These are phyloP conservation scores for Nannizziopsis barbatae DNA, from an alignment of 2,329 filamentous ascomycete species.

Conservation along the genomic window DNA sequence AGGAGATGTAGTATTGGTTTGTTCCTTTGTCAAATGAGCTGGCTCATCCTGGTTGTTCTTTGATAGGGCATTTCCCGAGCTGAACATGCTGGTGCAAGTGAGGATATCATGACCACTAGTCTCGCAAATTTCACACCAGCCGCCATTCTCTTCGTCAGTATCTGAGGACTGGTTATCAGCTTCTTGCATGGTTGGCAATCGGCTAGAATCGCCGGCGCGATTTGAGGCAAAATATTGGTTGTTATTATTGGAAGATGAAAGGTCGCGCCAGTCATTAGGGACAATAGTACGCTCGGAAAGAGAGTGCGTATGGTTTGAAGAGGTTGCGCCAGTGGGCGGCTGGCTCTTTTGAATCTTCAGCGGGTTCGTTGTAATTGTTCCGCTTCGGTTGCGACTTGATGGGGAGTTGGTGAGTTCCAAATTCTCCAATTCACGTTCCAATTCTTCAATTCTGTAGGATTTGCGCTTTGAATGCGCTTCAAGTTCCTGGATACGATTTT, in stretches of 20 bases:
- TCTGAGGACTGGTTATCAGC: conserved; percentile 44
- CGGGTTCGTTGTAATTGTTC: conserved; percentile 25
- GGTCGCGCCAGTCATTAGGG: conserved; percentile 33
- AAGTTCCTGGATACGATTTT: conserved; percentile 69
- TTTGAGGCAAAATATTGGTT: conserved; percentile 18
- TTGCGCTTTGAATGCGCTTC: conserved; percentile 63
- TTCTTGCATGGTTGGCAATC: conserved; percentile 33
- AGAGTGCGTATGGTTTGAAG: conserved; percentile 28
- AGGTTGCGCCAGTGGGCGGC: conserved; percentile 19
- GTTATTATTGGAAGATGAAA: conserved; percentile 17
- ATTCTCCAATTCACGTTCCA: conserved; percentile 63
- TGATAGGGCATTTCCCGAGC: conserved; percentile 24
- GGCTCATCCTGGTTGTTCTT: conserved; percentile 8
- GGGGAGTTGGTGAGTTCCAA: conserved; percentile 22
- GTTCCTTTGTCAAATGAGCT: background rate
- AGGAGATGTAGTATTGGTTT: background rate
- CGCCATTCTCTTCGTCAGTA: conserved; percentile 58
- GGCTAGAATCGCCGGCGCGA: conserved; percentile 21
- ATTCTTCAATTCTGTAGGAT: conserved; percentile 63
- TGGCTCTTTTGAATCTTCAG: conserved; percentile 25
- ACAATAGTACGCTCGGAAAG: conserved; percentile 36
- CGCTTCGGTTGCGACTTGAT: conserved; percentile 25
- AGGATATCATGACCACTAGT: conserved; percentile 84
- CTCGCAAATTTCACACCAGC: conserved; percentile 96
- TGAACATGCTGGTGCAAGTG: conserved; percentile 85